These are phyloP conservation scores for Chiua virens DNA, from an alignment of 768 basidiomycete genomes.

Conservation along the genomic window DNA sequence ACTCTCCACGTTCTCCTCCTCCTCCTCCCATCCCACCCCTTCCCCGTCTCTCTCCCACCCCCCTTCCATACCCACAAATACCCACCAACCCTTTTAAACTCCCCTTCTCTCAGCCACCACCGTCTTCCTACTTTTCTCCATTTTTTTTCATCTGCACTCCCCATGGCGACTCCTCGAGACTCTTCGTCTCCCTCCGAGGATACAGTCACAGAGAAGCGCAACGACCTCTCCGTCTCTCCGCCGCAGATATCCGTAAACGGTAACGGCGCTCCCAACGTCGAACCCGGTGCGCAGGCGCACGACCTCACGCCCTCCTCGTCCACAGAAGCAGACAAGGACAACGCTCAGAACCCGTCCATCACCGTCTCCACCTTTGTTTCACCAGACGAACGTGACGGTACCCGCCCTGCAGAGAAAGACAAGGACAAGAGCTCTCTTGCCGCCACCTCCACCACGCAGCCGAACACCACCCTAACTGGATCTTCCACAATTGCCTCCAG, in stretches of 20 bases:
- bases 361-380: conserved; percentile 34
- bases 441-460: conserved; percentile 43
- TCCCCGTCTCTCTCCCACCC: conserved; percentile 4
- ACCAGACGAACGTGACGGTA: conserved; percentile 33
- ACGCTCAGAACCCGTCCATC: conserved; percentile 33
- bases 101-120: not conserved
- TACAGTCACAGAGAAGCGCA: conserved; percentile 22
- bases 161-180: conserved; percentile 27
- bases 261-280: conserved; percentile 21
- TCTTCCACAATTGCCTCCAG: conserved; percentile 24
- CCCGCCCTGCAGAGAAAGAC: conserved; percentile 37
- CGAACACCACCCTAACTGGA: conserved; percentile 31
- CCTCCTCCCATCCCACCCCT: conserved; percentile 11
- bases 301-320: conserved; percentile 31
- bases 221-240: conserved; percentile 8
- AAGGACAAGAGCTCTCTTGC: conserved; percentile 48
- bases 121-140: not conserved
- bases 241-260: conserved; percentile 26
- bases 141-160: conserved; percentile 1
- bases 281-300: conserved; percentile 27
- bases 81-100: conserved; percentile 5
- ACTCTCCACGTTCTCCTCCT: conserved; percentile 20
- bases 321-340: conserved; percentile 39
- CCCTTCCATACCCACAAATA: conserved; percentile 30
- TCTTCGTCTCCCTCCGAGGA: conserved; percentile 17